These are phyloP conservation scores for Pisolithus thermaeus DNA, from an alignment of 1,284 basidiomycete species.

Conservation along the genomic window DNA sequence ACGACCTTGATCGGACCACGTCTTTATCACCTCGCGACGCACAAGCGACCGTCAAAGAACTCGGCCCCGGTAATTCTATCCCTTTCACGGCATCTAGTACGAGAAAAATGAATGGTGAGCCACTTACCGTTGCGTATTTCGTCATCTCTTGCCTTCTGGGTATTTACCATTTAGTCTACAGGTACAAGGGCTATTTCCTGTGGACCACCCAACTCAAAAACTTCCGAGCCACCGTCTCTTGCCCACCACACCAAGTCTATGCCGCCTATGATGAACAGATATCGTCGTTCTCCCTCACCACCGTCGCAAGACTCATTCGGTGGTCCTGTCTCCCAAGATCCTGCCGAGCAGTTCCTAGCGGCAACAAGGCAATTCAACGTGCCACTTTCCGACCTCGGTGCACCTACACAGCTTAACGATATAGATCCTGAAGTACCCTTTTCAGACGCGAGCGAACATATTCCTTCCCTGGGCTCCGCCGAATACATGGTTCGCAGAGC, in stretches of 20 bases:
- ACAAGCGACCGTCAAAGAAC: constrained; percentile 12
- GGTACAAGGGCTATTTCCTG: constrained; percentile 28
- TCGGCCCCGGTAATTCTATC: constrained; percentile 18
- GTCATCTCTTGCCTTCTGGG: constrained; percentile 15
- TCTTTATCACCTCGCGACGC: constrained; percentile 6
- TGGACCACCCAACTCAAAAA: constrained; percentile 21
- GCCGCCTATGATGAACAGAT: constrained; percentile 13
- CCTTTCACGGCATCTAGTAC: constrained; percentile 21
- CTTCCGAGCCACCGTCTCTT: constrained; percentile 8
- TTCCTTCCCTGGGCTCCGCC: constrained; percentile 16
- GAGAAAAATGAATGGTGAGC: constrained; percentile 29
- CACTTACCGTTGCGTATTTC: constrained; percentile 11
- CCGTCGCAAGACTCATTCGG: constrained; percentile 59
- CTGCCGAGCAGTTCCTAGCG: constrained; percentile 40
- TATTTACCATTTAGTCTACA: constrained; percentile 21
- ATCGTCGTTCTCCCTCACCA: constrained; percentile 33
- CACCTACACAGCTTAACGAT: constrained; percentile 25
- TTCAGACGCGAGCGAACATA: constrained; percentile 22
- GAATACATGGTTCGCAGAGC: constrained; percentile 19
- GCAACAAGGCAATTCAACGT: constrained; percentile 48
- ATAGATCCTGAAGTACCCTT: constrained; percentile 16
- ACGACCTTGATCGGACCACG: constrained; percentile 3
- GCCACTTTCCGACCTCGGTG: constrained; percentile 52
- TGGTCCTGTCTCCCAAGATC: constrained; percentile 41
- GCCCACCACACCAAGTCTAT: constrained; percentile 19